A percentile compares a stretch with the other conserved stretches of the same genome.
These are phyloP conservation scores for Eucalyptus marginata DNA, from an alignment of 345 rosid species.

Conservation along the genomic window DNA sequence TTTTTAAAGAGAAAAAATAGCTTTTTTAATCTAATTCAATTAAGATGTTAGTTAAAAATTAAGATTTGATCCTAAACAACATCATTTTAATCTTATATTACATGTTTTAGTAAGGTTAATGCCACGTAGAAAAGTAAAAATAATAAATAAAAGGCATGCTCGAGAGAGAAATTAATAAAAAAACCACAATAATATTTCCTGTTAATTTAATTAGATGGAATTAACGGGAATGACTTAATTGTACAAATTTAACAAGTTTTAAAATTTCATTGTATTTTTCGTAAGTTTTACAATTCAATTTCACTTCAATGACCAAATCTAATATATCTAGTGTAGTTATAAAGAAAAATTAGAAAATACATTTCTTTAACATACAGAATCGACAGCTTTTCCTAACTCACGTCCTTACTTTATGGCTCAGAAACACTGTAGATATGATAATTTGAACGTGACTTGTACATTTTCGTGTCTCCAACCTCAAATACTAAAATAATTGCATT, in stretches of 20 bases:
- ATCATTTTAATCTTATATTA: background rate
- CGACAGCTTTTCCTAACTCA: background rate
- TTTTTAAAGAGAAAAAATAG: background rate
- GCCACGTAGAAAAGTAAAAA: background rate
- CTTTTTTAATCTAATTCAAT: background rate
- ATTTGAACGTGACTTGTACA: background rate
- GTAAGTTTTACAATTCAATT: background rate
- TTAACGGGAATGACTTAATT: background rate
- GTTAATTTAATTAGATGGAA: fast-evolving
- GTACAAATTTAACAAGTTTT: background rate
- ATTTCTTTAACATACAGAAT: background rate
- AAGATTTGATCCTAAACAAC: background rate
- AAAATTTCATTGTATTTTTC: background rate
- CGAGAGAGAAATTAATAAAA: background rate
- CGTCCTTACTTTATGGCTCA: background rate
- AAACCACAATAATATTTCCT: background rate
- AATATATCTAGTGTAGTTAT: fast-evolving
- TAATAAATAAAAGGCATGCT: background rate
- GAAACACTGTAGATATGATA: background rate
- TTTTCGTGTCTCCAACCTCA: background rate
- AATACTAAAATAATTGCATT: background rate
- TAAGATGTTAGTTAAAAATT: background rate
- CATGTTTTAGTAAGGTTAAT: background rate
- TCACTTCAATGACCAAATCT: fast-evolving
- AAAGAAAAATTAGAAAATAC: too few relatives aligned